Base-by-base conservation (phyloP, 2,329 filamentous ascomycete species). In the Nectriaceae sp. region DNA sequence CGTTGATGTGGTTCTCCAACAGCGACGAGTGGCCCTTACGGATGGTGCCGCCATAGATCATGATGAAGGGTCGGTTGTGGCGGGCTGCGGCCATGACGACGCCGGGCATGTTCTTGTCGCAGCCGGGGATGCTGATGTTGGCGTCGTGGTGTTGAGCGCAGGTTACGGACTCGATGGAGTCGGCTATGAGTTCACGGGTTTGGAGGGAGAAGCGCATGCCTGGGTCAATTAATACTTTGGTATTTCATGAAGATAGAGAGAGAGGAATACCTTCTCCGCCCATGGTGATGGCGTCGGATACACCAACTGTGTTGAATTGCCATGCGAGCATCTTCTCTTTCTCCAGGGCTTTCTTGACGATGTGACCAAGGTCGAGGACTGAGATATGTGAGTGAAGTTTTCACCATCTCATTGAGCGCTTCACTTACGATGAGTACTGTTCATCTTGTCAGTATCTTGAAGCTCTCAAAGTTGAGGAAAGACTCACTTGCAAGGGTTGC, bases 71-170 rank as follows among this genome's bases (percentile, higher is more conserved):
- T 10, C 93, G 82, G 71, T 97, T 97, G 72, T 95, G 90, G 48
- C 93, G 83, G 13, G 89, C 90, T 64, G 94, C 91, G 1, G 89
- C 91, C 86, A 96, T 96, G 54, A 94, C 78, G 15, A 89, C 87
- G 55, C 92, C 92, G 0, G 92, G 92, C 93, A 97, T 97, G 70
- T 97, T 97, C 81, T 97, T 97, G 75, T 97, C 92, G 68, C 92
- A 97, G 11, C 92, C 92, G 0, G 93, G 91, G 59, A 97, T 93
- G 22, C 89, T 85, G 67, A 97, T 92, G 69, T 92, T 95, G 49
- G 91, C 93, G 67, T 97, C 93, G 70, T 97, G 90, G 60, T 88
- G 88, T 67, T 97, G 92, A 4, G 89, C 93, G 67, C 88, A 93
- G 2, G 91, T 97, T 33, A 96, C 89, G 2, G 89, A 92, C 74